These are phyloP conservation scores for Podila epigama DNA, from an alignment of 192 early-diverging fungal genomes.

Conservation along the genomic window DNA sequence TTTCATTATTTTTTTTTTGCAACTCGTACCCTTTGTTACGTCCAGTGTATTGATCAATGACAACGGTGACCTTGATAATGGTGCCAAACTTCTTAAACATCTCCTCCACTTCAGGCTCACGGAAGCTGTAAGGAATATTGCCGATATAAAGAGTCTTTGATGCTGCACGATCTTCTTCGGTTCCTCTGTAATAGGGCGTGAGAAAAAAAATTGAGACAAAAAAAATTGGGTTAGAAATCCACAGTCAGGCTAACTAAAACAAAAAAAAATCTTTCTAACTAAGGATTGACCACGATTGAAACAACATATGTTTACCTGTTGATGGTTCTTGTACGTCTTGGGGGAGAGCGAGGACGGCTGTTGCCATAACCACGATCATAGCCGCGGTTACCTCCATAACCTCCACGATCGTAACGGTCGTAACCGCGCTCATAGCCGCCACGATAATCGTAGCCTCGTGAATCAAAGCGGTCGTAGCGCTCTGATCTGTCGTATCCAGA, in stretches of 20 bases:
- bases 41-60: conserved; percentile 73
- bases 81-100: conserved; percentile 82
- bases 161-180: conserved; percentile 67
- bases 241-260: conserved; percentile 1
- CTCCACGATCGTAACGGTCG: conserved; percentile 24
- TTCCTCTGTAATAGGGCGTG: conserved; percentile 55
- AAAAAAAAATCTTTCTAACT: background rate
- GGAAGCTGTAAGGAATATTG: conserved; percentile 78
- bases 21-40: conserved; percentile 79
- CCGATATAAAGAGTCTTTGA: conserved; percentile 75
- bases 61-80: conserved; percentile 70
- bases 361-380: conserved; percentile 48
- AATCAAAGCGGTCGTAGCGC: conserved; percentile 38
- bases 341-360: conserved; percentile 55
- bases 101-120: conserved; percentile 71
- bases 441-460: conserved; percentile 9
- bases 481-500: conserved; percentile 8
- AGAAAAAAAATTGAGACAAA: background rate
- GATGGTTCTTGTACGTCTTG: conserved; percentile 54
- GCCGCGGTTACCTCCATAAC: conserved; percentile 50
- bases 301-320: conserved; percentile 45
- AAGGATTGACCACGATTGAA: background rate
- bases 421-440: conserved; percentile 45
- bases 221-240: conserved; percentile 5
- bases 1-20: background rate